A percentile compares a stretch with the other conserved stretches of the same genome.
Evolutionary conservation across 116 monocot species (phyloP).

Genomic region (Posidonia oceanica): DNA sequence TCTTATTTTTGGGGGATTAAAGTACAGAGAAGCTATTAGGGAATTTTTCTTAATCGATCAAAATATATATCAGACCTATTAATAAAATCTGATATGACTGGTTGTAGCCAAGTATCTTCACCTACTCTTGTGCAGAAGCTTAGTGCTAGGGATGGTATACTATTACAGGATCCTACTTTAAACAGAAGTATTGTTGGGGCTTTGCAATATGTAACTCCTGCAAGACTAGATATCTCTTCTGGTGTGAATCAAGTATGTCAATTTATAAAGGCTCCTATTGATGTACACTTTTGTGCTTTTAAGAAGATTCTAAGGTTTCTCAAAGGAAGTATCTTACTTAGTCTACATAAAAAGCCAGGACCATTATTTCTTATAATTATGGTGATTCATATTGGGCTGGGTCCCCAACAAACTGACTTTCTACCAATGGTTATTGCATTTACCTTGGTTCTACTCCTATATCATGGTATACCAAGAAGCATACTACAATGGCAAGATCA

Average conservation of each 20-base stretch:
- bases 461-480: background rate
- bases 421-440: background rate
- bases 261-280: background rate
- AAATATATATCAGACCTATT: background rate
- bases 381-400: slow-evolving; percentile 4
- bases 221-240: background rate
- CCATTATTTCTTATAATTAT: too few species aligned
- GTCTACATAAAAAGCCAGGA: background rate
- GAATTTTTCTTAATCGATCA: background rate
- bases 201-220: slow-evolving; percentile 3
- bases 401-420: background rate
- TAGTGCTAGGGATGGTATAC: background rate
- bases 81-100: background rate
- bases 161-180: background rate
- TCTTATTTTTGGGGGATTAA: background rate
- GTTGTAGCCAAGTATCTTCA: background rate
- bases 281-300: background rate
- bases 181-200: background rate
- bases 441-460: background rate
- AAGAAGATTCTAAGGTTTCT: slow-evolving; percentile 4
- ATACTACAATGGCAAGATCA: background rate
- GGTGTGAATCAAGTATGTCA: background rate
- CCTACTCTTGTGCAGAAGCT: background rate
- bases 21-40: too few species aligned
- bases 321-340: background rate